A percentile compares a stretch with the other conserved stretches of the same genome.
These are phyloP conservation scores for Tylopilus subfusipes DNA, from an alignment of 768 basidiomycete species.

Conservation along the genomic window DNA sequence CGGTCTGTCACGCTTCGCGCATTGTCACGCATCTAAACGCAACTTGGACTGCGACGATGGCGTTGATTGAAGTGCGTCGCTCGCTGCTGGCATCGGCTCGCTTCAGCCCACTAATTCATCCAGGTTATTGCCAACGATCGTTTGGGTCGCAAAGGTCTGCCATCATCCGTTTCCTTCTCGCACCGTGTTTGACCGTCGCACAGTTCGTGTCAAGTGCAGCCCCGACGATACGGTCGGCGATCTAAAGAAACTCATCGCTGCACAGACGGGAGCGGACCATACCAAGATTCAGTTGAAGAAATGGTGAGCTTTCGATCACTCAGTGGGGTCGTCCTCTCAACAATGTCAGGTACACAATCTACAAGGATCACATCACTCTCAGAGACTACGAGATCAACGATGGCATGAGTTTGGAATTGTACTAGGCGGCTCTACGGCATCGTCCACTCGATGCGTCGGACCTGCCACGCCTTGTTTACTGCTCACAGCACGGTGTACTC, in stretches of 20 bases:
- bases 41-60: conserved; percentile 37
- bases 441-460: conserved; percentile 1
- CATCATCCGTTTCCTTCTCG: not conserved
- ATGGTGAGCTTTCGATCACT: conserved; percentile 57
- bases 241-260: conserved; percentile 94
- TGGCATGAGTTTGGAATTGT: conserved; percentile 93
- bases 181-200: conserved; percentile 7
- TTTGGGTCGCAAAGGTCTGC: conserved; percentile 84
- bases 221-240: conserved; percentile 96
- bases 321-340: not conserved
- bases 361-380: conserved; percentile 94
- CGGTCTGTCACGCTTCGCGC: conserved; percentile 15
- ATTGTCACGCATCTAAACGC: conserved; percentile 23
- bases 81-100: not conserved
- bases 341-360: conserved; percentile 72
- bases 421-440: conserved; percentile 41
- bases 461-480: not conserved
- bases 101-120: conserved; percentile 7
- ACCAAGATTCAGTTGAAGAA: conserved; percentile 94
- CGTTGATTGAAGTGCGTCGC: conserved; percentile 49
- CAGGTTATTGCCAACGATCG: conserved; percentile 96
- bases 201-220: conserved; percentile 94
- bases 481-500: conserved; percentile 8
- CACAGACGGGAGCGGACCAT: conserved; percentile 86
- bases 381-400: conserved; percentile 91